Evolutionary conservation across 2,329 filamentous ascomycete genomes (phyloP).

Genomic region (Alternaria sp.): DNA sequence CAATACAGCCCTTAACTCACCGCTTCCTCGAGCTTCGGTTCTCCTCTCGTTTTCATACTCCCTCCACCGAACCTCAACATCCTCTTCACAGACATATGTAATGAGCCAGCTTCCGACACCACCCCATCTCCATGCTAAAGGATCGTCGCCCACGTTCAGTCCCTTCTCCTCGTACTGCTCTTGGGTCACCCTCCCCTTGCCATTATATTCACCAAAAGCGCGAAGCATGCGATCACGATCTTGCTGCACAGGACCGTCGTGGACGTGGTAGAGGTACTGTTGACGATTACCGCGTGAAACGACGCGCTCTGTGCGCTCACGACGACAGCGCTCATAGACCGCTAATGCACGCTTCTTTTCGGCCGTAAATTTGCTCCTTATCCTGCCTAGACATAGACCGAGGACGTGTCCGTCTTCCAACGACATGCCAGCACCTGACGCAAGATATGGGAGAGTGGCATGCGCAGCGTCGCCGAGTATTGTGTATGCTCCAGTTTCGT

Average conservation of each 20-base stretch:
- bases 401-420: slow-evolving; percentile 68
- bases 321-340: slow-evolving; percentile 67
- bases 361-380: slow-evolving; percentile 51
- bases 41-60: slow-evolving; percentile 29
- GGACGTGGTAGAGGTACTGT: slow-evolving; percentile 69
- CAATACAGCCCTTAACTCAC: slow-evolving; percentile 31
- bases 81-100: slow-evolving; percentile 46
- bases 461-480: slow-evolving; percentile 72
- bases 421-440: slow-evolving; percentile 67
- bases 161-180: slow-evolving; percentile 31
- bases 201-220: slow-evolving; percentile 42
- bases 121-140: slow-evolving; percentile 50
- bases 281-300: slow-evolving; percentile 69
- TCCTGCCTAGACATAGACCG: slow-evolving; percentile 62
- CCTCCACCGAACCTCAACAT: slow-evolving; percentile 42
- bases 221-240: slow-evolving; percentile 57
- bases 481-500: slow-evolving; percentile 64
- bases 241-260: slow-evolving; percentile 66
- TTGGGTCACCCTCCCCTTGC: slow-evolving; percentile 30
- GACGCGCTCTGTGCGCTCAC: slow-evolving; percentile 66
- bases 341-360: slow-evolving; percentile 51
- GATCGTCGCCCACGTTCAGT: slow-evolving; percentile 39
- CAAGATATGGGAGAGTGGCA: slow-evolving; percentile 70
- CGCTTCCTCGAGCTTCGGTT: neutral
- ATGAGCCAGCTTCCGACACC: slow-evolving; percentile 49